Base-by-base conservation (phyloP, 306 rosid genomes). In the Pyrus betulifolia region DNA sequence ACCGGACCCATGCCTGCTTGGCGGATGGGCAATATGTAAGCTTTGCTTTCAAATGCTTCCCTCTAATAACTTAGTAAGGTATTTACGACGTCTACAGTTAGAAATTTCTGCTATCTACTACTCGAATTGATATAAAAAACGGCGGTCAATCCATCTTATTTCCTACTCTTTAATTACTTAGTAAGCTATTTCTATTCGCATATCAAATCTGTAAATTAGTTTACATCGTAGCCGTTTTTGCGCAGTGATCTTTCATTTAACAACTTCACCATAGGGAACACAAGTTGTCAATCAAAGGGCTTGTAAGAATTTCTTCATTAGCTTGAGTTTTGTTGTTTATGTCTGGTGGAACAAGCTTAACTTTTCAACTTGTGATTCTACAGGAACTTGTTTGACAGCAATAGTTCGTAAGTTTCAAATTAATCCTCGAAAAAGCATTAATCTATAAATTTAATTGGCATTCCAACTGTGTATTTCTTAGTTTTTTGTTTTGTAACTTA, bases 191-290 rank as follows among this genome's bases (percentile, higher is more conserved):
- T 35, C 40, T 35, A 35, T 35, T 35, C 40, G 40, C 40, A 35
- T 35, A 1, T 6, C 1, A 35, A 35, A 35, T 1, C 40, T 35
- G 40, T 35, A 35, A 35, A 35, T 5, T 6, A 35, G 2, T 35
- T 35, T 35, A 7, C 72, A 72, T 64, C 44, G 15, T 66, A 9
- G 69, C 45, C 67, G 11, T 58, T 75, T 61, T 74, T 72, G 21
- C n/a, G 18, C 81, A 89, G 88, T 18, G 92, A 87, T 74, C 75
- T 91, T 65, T 87, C 93, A 35, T 86, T 82, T 49, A 92, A 92
- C 82, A 81, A 82, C 69, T 79, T 92, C 74, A 81, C 77, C 28
- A 76, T 82, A 42, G 80, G 28, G 68, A 83, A 62, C 21, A 61
- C 72, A 78, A 71, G 82, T 59, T 91, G 97, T 81, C 74, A 78